Percentiles rank a stretch among this genome's conserved stretches.
Evolutionary conservation across 331 rosid species (phyloP).

Genomic region (Quercus lobata): DNA sequence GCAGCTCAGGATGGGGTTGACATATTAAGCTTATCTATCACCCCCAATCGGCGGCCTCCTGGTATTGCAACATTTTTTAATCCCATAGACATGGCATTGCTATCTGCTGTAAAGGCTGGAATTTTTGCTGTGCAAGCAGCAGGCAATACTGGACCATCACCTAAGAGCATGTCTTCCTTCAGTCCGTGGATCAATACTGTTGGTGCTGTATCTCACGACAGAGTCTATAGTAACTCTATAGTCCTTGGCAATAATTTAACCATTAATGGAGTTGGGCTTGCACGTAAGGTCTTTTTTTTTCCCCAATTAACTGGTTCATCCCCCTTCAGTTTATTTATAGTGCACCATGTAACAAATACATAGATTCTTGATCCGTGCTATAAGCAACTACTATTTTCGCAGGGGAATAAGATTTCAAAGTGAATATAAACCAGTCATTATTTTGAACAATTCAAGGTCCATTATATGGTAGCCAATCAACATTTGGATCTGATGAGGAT

Average conservation of each 20-base stretch:
- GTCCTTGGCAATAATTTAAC: constrained; percentile 82
- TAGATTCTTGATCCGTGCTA: not conserved
- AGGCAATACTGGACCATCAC: constrained; percentile 97
- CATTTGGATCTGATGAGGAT: not conserved
- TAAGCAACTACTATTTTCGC: not conserved
- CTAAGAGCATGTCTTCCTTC: constrained; percentile 89
- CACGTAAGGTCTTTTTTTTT: constrained; percentile 50
- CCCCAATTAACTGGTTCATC: not conserved
- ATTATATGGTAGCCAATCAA: not conserved
- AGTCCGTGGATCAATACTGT: constrained; percentile 97
- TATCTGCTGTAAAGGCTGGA: constrained; percentile 89
- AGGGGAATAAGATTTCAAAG: not conserved
- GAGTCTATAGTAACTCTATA: constrained; percentile 74
- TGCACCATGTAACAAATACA: not conserved
- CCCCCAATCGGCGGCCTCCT: constrained; percentile 96
- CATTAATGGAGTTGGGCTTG: constrained; percentile 83
- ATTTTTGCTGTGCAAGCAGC: constrained; percentile 98
- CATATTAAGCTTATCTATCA: constrained; percentile 81
- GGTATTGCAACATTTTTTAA: constrained; percentile 93
- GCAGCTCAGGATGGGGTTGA: constrained; percentile 99
- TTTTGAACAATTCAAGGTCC: not conserved
- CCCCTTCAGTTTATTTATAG: not conserved
- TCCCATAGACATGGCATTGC: constrained; percentile 96
- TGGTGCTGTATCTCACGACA: constrained; percentile 90
- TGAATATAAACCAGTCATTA: not conserved